Evolutionary conservation across 202 grass and related monocot genomes (phyloP), one percentile per base, ranked within the genome.

Genomic region (Schoenoplectus tabernaemontani): DNA sequence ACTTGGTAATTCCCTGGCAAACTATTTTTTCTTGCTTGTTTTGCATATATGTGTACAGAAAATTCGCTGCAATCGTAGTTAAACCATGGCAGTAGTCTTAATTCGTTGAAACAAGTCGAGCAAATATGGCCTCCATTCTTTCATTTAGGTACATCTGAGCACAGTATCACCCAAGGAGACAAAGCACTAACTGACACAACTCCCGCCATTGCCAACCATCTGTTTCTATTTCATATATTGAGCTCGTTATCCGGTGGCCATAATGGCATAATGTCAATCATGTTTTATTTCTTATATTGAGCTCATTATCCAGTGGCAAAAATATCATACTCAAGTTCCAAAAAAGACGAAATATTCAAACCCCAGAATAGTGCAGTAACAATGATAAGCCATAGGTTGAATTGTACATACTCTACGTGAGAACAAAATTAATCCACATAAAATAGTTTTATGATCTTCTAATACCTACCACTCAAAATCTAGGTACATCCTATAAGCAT

Each of bases 401-500:
- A 16, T 67, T 38, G 2, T 67, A 10, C 8, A 67, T 42, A 67
- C 17, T 43, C 42, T 22, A 9, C 1, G 7, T 3, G 10, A 42
- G 37, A 67, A 67, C n/a, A 23, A 63, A 67, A 20, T 42, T 12
- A 42, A 67, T 67, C 42, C 8, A 41, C n/a, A 17, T 23, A 7
- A 74, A 53, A 10, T 53, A 74, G 3, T 73, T 47, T 73, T 50
- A 50, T 47, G 8, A 50, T 28, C 24, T 73, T 74, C 44, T 51
- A 46, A 32, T 38, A 5, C 36, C 69, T 86, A 86, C 11, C 43
- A 12, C 38, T 85, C 34, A 20, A 95, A 88, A 87, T 98, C 96
- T 61, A 98, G 57, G 70, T 86, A 92, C 91, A 98, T 95, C 37
- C 96, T 85, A 76, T 91, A 95, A 57, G 91, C 96, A 81, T 92